Conservation (phyloP, 345 rosid genomes). For the Firmiana major region DNA sequence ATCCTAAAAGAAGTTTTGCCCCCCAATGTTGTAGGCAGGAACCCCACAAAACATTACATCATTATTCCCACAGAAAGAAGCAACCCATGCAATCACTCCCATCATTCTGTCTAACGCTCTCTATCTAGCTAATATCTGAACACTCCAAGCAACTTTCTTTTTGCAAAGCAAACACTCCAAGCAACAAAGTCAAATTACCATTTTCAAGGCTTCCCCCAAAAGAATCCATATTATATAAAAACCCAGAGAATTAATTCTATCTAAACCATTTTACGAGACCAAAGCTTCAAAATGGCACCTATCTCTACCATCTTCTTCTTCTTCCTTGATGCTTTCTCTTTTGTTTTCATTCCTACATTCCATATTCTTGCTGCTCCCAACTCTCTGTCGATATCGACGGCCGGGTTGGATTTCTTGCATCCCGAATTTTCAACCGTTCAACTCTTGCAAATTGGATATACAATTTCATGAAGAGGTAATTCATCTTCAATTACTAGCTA, state of each 20-base stretch:
- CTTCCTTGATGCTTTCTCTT: constrained; percentile 1
- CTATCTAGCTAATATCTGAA: too few species aligned
- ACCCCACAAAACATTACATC: neutral
- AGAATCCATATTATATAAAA: neutral
- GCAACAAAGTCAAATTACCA: neutral
- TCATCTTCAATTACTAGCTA: neutral
- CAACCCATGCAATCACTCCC: neutral
- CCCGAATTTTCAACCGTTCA: neutral
- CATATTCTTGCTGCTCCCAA: neutral
- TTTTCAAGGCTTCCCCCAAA: neutral
- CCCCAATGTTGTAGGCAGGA: neutral
- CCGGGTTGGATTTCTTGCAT: neutral
- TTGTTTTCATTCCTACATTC: neutral
- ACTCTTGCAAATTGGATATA: constrained; percentile 1
- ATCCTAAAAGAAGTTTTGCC: neutral
- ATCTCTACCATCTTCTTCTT: constrained; percentile 7
- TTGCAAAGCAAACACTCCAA: constrained; percentile 2
- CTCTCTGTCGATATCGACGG: neutral
- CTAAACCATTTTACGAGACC: neutral
- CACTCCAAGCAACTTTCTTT: neutral
- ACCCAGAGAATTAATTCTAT: neutral
- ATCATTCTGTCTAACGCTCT: neutral
- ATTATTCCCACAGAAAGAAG: neutral
- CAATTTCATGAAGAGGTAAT: neutral
- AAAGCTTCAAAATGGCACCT: neutral